A percentile compares a stretch with the other conserved stretches of the same genome.
Conservation (phyloP, 495 filamentous ascomycete species). For the Xylaria intraflava region DNA sequence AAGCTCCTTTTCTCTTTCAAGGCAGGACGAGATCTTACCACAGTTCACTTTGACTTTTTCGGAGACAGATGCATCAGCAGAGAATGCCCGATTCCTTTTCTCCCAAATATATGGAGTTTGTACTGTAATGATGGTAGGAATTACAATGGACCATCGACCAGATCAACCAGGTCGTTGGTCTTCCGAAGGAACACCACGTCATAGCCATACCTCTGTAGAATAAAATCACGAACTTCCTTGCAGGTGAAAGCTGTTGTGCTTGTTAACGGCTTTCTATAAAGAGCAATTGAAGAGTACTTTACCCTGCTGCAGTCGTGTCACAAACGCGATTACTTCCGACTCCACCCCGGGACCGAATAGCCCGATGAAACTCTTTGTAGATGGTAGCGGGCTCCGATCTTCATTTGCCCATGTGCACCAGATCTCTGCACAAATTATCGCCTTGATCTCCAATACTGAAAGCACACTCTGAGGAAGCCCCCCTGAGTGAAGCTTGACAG, state of each 20-base stretch:
- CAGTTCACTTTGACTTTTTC: not conserved
- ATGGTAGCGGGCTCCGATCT: not conserved
- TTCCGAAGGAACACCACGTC: not conserved
- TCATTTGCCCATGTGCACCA: constrained; percentile 1
- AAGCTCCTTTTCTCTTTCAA: no score
- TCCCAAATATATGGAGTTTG: no score
- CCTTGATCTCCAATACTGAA: not conserved
- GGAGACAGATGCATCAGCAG: not conserved
- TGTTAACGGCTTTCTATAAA: not conserved
- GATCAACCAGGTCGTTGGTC: not conserved
- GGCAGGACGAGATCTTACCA: not conserved
- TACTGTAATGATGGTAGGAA: no score
- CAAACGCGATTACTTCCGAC: not conserved
- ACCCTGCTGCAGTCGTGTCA: not conserved
- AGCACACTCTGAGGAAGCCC: not conserved
- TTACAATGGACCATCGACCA: not conserved
- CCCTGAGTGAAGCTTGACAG: not conserved
- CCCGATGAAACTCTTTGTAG: not conserved
- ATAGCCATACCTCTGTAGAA: not conserved
- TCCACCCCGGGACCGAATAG: not conserved
- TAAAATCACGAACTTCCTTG: not conserved
- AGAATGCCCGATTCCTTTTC: no score
- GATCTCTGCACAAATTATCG: constrained; percentile 1
- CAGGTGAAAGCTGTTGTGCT: not conserved
- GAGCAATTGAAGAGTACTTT: not conserved